Evolutionary conservation across 2,329 filamentous ascomycete species (phyloP), one percentile per base, ranked within the genome.

Genomic region (Colletotrichum australisinense): DNA sequence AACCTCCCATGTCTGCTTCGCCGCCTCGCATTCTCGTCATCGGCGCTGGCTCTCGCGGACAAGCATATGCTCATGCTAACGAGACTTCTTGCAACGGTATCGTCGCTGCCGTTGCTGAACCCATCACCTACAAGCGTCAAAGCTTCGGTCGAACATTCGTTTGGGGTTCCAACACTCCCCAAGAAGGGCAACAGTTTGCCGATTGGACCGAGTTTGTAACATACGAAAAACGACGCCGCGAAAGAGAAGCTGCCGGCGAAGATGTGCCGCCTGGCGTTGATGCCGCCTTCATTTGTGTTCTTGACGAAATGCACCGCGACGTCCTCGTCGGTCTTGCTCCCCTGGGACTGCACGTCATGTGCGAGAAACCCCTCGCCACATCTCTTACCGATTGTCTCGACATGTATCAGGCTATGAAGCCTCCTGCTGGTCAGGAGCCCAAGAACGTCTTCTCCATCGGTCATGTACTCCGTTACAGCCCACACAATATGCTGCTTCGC

Each of bases 351-450:
- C 95, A 98, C 81, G 91, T 98, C 75, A 94, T 98, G 87, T 97
- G 95, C 81, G 97, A 99, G 86, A 99, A 99, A 84, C 97, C 97
- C 2, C 85, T 99, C 67, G 94, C 95, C 0, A 95, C 94, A 26
- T 93, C 90, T 0, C 85, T 98, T 32, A 82, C 88, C 22, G 95
- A 97, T 78, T 98, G 95, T 79, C 85, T 98, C 46, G 87, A 86
- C 56, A 96, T 97, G 78, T 94, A 91, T 81, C 84, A 84, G 62
- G 88, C 91, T 1, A 80, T 94, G 75, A 80, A 83, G 16, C 80
- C 82, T 7, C 71, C 71, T 28, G 55, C 72, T 30, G 72, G 72
- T 9, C 72, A 69, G 42, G 59, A 65, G 35, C 69, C 58, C 32
- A 63, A 38, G 35, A 84, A 80, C 58, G 87, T 98, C 55, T 97